These are phyloP conservation scores for Ustilago bromivora DNA, from an alignment of 1,284 basidiomycete genomes.

Conservation along the genomic window DNA sequence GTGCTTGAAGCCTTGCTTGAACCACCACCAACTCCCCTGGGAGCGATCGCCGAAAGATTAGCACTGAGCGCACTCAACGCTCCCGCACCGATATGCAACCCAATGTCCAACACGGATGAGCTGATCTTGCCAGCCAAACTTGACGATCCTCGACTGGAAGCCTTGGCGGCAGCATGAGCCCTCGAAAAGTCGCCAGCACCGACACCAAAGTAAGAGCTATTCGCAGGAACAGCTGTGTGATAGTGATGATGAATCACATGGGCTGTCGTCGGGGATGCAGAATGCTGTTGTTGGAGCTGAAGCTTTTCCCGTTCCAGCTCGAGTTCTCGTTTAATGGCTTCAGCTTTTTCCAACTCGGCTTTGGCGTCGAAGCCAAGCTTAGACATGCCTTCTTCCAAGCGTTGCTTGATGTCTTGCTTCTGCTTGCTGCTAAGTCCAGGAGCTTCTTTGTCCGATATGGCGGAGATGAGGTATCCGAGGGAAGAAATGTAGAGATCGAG, in stretches of 20 bases:
- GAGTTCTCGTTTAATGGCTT: constrained; percentile 39
- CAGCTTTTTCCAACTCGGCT: constrained; percentile 34
- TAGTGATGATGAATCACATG: constrained; percentile 49
- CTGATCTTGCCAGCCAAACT: constrained; percentile 44
- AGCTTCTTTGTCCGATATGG: constrained; percentile 50
- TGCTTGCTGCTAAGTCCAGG: constrained; percentile 39
- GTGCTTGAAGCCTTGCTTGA: background rate
- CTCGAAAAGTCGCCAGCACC: constrained; percentile 23
- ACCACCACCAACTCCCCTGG: background rate
- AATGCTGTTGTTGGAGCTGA: constrained; percentile 14
- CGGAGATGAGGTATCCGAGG: constrained; percentile 53
- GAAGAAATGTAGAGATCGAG: constrained; percentile 57
- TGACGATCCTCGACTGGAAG: constrained; percentile 4
- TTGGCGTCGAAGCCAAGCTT: constrained; percentile 46
- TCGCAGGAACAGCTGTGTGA: constrained; percentile 20
- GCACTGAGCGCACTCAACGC: constrained; percentile 39
- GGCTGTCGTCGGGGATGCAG: background rate
- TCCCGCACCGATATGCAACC: constrained; percentile 45
- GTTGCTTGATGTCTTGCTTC: constrained; percentile 33
- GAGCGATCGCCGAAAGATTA: constrained; percentile 44
- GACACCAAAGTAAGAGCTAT: constrained; percentile 9
- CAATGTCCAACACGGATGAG: constrained; percentile 36
- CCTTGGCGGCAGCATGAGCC: constrained; percentile 43
- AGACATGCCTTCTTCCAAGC: constrained; percentile 48
- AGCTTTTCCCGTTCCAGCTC: constrained; percentile 37